Evolutionary conservation across 192 early-diverging fungal species (phyloP).

Genomic region (Coemansia sp.): DNA sequence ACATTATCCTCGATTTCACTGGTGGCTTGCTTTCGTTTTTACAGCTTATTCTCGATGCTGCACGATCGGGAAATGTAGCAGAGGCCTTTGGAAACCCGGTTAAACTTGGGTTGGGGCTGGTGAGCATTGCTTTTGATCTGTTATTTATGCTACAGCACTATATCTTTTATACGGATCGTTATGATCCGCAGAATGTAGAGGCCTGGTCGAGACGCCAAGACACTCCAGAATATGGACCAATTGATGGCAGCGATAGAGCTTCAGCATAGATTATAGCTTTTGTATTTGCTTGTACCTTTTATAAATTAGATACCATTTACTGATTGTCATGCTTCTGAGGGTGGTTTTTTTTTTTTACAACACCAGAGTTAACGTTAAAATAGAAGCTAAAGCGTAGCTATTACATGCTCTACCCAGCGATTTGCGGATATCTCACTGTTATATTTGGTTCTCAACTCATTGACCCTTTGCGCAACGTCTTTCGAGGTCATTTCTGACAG

Average conservation of each 20-base stretch:
- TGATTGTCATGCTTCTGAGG: no score
- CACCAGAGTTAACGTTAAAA: neutral
- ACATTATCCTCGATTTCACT: slow-evolving; percentile 83
- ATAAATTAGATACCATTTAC: no score
- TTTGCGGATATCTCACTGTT: slow-evolving; percentile 58
- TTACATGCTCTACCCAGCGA: slow-evolving; percentile 62
- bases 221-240: slow-evolving; percentile 25
- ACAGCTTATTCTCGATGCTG: slow-evolving; percentile 77
- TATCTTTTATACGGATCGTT: slow-evolving; percentile 59
- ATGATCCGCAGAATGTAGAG: slow-evolving; percentile 24
- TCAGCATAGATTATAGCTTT: slow-evolving; percentile 2
- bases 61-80: slow-evolving; percentile 47
- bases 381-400: slow-evolving; percentile 37
- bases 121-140: slow-evolving; percentile 78
- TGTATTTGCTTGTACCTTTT: no score
- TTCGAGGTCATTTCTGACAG: slow-evolving; percentile 40
- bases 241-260: slow-evolving; percentile 18
- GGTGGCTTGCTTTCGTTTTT: slow-evolving; percentile 76
- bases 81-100: slow-evolving; percentile 63
- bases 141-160: slow-evolving; percentile 85
- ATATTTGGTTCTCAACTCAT: slow-evolving; percentile 58
- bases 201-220: slow-evolving; percentile 10
- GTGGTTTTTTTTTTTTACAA: no score
- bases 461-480: slow-evolving; percentile 41
- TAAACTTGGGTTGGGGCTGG: slow-evolving; percentile 76